A percentile compares a stretch with the other conserved stretches of the same genome.
These are phyloP conservation scores for Gorgonomyces haynaldii DNA, from an alignment of 192 early-diverging fungal species.

Conservation along the genomic window DNA sequence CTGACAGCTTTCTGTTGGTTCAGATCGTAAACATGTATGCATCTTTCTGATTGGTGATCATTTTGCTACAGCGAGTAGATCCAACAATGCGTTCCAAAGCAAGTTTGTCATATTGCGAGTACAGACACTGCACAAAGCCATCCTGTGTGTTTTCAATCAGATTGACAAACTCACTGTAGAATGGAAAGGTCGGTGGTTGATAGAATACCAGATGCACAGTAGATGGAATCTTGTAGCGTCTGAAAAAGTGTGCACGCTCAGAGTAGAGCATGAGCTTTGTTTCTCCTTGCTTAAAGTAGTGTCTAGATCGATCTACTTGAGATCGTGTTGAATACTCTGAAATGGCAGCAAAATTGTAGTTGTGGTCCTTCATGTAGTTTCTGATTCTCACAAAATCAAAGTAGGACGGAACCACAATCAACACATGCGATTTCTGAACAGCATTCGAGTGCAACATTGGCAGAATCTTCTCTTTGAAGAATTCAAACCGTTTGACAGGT, in stretches of 20 bases:
- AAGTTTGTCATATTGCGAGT: conserved; percentile 64
- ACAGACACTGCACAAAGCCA: conserved; percentile 31
- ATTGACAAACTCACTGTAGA: conserved; percentile 86
- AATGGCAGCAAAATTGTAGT: conserved; percentile 63
- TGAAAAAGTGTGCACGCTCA: conserved; percentile 95
- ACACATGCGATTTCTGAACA: conserved; percentile 18
- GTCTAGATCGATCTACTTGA: conserved; percentile 67
- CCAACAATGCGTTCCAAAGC: conserved; percentile 86
- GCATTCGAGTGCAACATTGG: conserved; percentile 39
- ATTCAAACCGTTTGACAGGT: conserved; percentile 72
- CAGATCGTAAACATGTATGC: conserved; percentile 35
- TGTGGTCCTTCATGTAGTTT: conserved; percentile 71
- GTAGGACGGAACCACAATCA: conserved; percentile 85
- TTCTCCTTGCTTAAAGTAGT: conserved; percentile 70
- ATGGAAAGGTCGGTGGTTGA: conserved; percentile 73
- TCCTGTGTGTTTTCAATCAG: conserved; percentile 38
- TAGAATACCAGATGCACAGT: conserved; percentile 82
- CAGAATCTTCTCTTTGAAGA: conserved; percentile 67
- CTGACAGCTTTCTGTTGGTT: no score
- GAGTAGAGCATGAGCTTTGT: conserved; percentile 69
- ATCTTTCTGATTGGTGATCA: conserved; percentile 41
- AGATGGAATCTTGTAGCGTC: conserved; percentile 73
- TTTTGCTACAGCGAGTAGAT: conserved; percentile 52
- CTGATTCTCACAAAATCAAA: conserved; percentile 93
- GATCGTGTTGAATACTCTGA: conserved; percentile 77